A percentile compares a stretch with the other conserved stretches of the same genome.
These are phyloP conservation scores for Sugiyamaella valdiviana DNA, from an alignment of 805 yeast species.

Conservation along the genomic window DNA sequence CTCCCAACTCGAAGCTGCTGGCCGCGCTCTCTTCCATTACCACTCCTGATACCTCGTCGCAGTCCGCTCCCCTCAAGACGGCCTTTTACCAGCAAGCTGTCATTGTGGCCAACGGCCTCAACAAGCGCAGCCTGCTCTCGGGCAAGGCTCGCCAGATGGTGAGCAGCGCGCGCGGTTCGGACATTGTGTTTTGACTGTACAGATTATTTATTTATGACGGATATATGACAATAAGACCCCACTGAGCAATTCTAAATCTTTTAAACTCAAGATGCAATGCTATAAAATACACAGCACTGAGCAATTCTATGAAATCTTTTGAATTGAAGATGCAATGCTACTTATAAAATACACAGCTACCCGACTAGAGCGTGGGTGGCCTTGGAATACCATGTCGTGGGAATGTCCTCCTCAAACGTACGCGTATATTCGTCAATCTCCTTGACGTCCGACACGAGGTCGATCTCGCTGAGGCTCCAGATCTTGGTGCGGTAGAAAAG, in stretches of 20 bases:
- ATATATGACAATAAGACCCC: background rate
- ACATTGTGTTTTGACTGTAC: conserved; percentile 1
- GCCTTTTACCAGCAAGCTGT: conserved; percentile 22
- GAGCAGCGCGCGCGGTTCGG: conserved; percentile 6
- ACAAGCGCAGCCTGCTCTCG: conserved; percentile 24
- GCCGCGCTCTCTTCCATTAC: conserved; percentile 25
- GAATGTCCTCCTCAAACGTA: conserved; percentile 42
- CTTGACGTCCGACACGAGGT: conserved; percentile 62
- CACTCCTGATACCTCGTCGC: conserved; percentile 3
- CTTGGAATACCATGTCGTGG: conserved; percentile 18
- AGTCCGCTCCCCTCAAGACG: conserved; percentile 3
- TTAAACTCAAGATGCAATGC: background rate
- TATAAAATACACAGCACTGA: background rate
- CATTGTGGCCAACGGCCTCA: conserved; percentile 26
- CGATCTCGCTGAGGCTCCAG: conserved; percentile 36
- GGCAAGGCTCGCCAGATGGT: conserved; percentile 31
- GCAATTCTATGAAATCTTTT: background rate
- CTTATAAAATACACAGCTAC: background rate
- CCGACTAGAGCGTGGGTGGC: conserved; percentile 11
- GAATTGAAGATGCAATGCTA: background rate
- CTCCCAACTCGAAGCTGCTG: conserved; percentile 15
- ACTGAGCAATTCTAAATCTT: background rate
- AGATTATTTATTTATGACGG: conserved; percentile 5
- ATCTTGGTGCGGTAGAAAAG: conserved; percentile 17
- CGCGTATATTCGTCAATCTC: conserved; percentile 46